Conservation (phyloP, 179 eudicot species). For the Silene noctiflora region DNA sequence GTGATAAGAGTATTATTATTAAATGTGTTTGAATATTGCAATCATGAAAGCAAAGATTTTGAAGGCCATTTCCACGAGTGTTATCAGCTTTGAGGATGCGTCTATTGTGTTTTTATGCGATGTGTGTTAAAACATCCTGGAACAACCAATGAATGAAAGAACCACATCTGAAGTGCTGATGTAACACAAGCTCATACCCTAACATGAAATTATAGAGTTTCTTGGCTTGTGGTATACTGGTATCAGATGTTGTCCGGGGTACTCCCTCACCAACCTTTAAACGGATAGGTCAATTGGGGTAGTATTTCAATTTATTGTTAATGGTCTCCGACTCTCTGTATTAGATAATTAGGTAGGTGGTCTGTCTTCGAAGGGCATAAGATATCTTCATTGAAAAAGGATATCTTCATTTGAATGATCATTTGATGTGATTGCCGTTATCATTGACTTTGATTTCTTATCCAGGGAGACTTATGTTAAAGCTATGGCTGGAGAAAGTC, state of each 20-base stretch:
- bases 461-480: conserved; percentile 90
- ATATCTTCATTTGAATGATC: not conserved
- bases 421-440: conserved; percentile 2
- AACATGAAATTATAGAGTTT: not conserved
- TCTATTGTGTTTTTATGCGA: not conserved
- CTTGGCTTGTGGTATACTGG: not conserved
- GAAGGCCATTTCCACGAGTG: not conserved
- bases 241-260: not conserved
- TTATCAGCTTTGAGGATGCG: not conserved
- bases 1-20: not conserved
- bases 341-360: not conserved
- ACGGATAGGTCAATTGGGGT: not conserved
- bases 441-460: conserved; percentile 7
- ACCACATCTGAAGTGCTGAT: not conserved
- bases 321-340: not conserved
- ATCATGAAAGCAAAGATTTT: not conserved
- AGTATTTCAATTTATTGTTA: not conserved
- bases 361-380: not conserved
- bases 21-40: not conserved
- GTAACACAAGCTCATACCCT: not conserved
- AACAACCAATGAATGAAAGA: not conserved
- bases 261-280: not conserved
- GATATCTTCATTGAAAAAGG: not conserved
- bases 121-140: not conserved
- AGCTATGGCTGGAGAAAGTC: conserved; percentile 85